A percentile compares a stretch with the other conserved stretches of the same genome.
Conservation (phyloP, 73 alveolate species). For the Paraurostyla sp. region DNA sequence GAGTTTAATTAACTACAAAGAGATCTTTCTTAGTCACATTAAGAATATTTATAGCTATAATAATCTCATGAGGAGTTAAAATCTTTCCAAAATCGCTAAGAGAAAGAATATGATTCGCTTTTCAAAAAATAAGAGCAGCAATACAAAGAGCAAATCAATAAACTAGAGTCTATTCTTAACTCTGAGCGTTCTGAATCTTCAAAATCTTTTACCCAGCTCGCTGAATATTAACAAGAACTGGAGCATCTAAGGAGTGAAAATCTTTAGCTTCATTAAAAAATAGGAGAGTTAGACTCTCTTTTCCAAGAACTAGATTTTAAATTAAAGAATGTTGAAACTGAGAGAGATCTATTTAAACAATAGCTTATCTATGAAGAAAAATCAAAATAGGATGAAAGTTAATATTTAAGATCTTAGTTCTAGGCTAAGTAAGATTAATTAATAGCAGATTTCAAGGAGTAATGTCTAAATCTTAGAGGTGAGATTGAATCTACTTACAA, state of each 20-base stretch:
- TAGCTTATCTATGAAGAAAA: slow-evolving; percentile 17
- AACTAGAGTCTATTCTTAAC: background rate
- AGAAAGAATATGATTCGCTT: background rate
- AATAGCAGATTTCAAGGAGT: slow-evolving; percentile 40
- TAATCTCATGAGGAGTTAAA: too few relatives aligned
- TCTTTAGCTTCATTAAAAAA: background rate
- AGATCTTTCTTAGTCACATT: too few relatives aligned
- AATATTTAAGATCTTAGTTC: background rate
- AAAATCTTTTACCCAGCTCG: background rate
- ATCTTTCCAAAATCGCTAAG: too few relatives aligned
- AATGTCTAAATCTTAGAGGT: slow-evolving; percentile 9
- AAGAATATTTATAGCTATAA: too few relatives aligned
- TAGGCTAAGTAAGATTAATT: background rate
- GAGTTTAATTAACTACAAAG: too few relatives aligned
- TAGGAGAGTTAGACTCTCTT: background rate
- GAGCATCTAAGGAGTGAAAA: background rate
- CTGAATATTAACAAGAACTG: background rate
- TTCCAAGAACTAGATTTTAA: slow-evolving; percentile 33
- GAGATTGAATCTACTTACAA: slow-evolving; percentile 21
- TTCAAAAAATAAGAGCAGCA: background rate
- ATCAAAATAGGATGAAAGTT: slow-evolving; percentile 28
- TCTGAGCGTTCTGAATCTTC: background rate
- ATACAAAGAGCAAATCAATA: background rate
- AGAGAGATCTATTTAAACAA: slow-evolving; percentile 5
- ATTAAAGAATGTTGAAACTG: background rate